Evolutionary conservation across 352 stramenopile species (phyloP), one percentile per base, ranked within the genome.

Genomic region (Phytopythium mirpurense): DNA sequence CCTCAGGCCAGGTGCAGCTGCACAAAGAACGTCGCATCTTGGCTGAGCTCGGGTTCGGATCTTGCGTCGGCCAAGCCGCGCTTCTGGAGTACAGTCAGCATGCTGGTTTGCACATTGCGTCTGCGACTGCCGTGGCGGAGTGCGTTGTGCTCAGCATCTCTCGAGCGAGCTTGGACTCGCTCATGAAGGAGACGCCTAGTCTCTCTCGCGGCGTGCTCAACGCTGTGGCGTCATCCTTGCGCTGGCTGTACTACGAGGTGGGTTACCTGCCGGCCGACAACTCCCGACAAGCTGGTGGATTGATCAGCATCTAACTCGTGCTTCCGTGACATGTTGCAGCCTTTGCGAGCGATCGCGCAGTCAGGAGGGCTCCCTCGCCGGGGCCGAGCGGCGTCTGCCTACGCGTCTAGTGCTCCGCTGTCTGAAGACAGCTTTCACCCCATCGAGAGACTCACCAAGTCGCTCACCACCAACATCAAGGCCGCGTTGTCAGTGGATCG

Each of bases 201-300:
- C 73, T 95, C 4, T 90, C 84, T 0, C 59, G 77, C 56, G 84
- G 84, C 19, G 82, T 93, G n/a, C 53, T 95, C 5, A 87, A 89
- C 47, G 79, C 83, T 0, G 78, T 95, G 21, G 83, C 82, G 2
- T 90, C 79, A 0, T 75, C 83, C 9, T 57, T 94, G 32, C 75
- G 78, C 10, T 83, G 79, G 61, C 59, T 91, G 8, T 94, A 92
- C 45, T 88, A 88, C 41, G 75, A 90, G 71, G 79, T 90, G 68
- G 9, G 47, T 29, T 35, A 21, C n/a, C 11, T 11, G 42, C 37
- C 10, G 34, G 29, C 12, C n/a, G n/a, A n/a, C n/a, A n/a, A n/a
- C n/a, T n/a, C n/a, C n/a, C n/a, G n/a, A n/a, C n/a, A n/a, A n/a
- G n/a, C n/a, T n/a, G n/a, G n/a, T n/a, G n/a, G n/a, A n/a, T n/a